These are phyloP conservation scores for Dionaea muscipula DNA, from an alignment of 179 eudicot genomes.

Conservation along the genomic window DNA sequence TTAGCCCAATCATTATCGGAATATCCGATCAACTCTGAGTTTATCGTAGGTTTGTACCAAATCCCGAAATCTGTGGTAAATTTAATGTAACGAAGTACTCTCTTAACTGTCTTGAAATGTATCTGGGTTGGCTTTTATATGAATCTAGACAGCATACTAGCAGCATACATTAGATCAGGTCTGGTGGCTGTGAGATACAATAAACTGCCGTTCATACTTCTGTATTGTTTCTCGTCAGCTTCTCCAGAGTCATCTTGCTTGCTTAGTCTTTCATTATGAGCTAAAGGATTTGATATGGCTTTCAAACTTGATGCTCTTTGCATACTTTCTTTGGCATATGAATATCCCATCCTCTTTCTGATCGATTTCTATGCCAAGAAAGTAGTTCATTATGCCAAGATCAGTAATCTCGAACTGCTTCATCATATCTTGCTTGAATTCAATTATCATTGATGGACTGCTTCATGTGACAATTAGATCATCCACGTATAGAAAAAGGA, in stretches of 20 bases:
- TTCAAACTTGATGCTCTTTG: background rate
- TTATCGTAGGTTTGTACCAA: background rate
- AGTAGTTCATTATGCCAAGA: background rate
- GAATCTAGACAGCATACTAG: constrained; percentile 3
- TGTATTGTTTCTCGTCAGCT: background rate
- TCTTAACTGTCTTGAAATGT: background rate
- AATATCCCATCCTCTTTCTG: background rate
- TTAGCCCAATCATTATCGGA: constrained; percentile 14
- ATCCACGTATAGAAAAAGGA: background rate
- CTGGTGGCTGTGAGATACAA: constrained; percentile 9
- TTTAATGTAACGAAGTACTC: constrained; percentile 5
- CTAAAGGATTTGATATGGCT: background rate
- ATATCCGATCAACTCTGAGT: constrained; percentile 4
- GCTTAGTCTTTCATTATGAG: background rate
- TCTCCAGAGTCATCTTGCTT: constrained; percentile 6
- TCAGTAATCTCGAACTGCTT: background rate
- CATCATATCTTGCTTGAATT: background rate
- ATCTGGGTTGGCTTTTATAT: constrained; percentile 8
- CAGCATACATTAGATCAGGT: constrained; percentile 3
- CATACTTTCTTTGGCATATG: background rate
- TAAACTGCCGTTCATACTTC: constrained; percentile 9
- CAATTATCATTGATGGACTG: background rate
- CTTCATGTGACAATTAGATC: background rate
- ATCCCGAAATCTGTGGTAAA: background rate
- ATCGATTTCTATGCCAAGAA: constrained; percentile 1